These are phyloP conservation scores for Suhomyces coccinellae DNA, from an alignment of 1,139 yeast species.

Conservation along the genomic window DNA sequence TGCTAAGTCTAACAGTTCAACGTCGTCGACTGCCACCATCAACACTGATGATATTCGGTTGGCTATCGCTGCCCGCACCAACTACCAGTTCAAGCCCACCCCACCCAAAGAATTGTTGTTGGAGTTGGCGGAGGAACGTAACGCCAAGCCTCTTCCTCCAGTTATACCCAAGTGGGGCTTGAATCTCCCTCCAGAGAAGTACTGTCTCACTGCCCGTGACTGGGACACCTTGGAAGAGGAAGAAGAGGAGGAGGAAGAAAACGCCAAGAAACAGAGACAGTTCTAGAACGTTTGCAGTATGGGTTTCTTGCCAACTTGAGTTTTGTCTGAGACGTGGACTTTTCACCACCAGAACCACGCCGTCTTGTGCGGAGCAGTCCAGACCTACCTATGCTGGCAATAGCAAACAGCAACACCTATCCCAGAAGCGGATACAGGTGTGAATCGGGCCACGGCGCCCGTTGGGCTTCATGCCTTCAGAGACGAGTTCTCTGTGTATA, in stretches of 20 bases:
- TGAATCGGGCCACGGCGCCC: neutral
- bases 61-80: constrained; percentile 91
- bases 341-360: too few species aligned
- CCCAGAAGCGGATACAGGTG: too few species aligned
- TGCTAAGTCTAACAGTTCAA: constrained; percentile 45
- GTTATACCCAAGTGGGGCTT: constrained; percentile 92
- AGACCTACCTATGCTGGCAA: too few species aligned
- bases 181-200: constrained; percentile 95
- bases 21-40: constrained; percentile 49
- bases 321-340: too few species aligned
- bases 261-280: constrained; percentile 7
- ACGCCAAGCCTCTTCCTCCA: constrained; percentile 86
- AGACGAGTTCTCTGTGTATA: neutral
- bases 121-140: constrained; percentile 90
- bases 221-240: constrained; percentile 54
- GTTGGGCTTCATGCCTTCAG: neutral
- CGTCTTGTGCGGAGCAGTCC: too few species aligned
- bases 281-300: too few species aligned
- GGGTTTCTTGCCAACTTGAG: too few species aligned
- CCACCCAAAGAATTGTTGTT: constrained; percentile 90
- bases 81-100: constrained; percentile 92
- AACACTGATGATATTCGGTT: constrained; percentile 88
- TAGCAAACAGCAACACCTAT: too few species aligned
- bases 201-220: constrained; percentile 83
- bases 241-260: constrained; percentile 30